These are phyloP conservation scores for Zizania latifolia DNA, from an alignment of 176 grass and related monocot genomes.

Conservation along the genomic window DNA sequence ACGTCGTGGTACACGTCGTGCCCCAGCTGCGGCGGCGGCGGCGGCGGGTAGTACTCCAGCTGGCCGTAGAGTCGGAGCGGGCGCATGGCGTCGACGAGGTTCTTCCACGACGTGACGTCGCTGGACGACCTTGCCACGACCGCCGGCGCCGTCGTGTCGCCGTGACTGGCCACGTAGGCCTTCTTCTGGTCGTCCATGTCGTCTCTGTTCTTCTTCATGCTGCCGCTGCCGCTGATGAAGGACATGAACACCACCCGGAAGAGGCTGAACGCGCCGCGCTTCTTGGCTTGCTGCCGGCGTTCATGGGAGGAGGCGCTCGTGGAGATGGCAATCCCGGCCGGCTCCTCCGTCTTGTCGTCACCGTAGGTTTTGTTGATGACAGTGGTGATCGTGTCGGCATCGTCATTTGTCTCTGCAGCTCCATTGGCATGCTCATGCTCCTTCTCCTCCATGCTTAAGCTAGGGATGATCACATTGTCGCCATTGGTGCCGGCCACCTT, in stretches of 20 bases:
- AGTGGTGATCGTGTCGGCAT: neutral
- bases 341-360: neutral
- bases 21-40: slow-evolving; percentile 29
- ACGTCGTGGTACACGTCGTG: slow-evolving; percentile 58
- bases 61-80: slow-evolving; percentile 46
- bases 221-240: slow-evolving; percentile 4
- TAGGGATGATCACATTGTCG: neutral
- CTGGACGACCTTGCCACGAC: neutral
- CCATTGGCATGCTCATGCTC: neutral
- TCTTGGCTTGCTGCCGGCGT: neutral
- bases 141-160: too few species aligned
- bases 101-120: slow-evolving; percentile 35
- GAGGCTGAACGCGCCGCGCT: slow-evolving; percentile 23
- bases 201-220: neutral
- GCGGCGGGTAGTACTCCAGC: slow-evolving; percentile 32
- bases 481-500: neutral
- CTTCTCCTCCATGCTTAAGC: neutral
- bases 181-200: neutral
- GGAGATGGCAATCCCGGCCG: neutral
- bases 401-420: neutral
- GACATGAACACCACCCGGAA: slow-evolving; percentile 16
- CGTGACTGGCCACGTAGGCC: too few species aligned
- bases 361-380: neutral
- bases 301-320: neutral
- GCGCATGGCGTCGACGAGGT: slow-evolving; percentile 45